Conservation (phyloP, 495 filamentous ascomycete species). For the Trichocladium antarcticum region DNA sequence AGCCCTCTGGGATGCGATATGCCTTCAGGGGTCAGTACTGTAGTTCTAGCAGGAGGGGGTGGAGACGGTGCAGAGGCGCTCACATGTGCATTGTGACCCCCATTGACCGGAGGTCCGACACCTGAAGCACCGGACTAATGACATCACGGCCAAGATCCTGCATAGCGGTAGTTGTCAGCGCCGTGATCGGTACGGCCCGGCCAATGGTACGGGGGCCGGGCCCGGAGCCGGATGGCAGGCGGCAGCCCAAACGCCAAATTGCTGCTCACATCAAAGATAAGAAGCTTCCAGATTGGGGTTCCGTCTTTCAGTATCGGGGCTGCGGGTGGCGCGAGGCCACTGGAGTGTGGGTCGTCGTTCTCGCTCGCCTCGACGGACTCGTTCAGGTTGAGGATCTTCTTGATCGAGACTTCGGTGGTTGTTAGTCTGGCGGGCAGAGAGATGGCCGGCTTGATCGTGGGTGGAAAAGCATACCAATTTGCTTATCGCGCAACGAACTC, state of each 20-base stretch:
- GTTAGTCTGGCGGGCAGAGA: slow-evolving; percentile 8
- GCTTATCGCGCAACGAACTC: slow-evolving; percentile 82
- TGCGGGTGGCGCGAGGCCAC: slow-evolving; percentile 54
- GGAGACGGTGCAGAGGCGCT: slow-evolving; percentile 1
- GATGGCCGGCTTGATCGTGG: slow-evolving; percentile 31
- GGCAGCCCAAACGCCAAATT: neutral
- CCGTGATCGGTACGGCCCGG: neutral
- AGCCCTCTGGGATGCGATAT: slow-evolving; percentile 71
- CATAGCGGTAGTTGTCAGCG: neutral
- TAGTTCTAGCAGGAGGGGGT: neutral
- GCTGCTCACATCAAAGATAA: slow-evolving; percentile 24
- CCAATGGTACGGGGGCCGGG: neutral
- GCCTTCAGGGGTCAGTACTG: slow-evolving; percentile 25
- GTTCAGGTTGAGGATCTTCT: slow-evolving; percentile 93
- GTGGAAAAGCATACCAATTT: slow-evolving; percentile 59
- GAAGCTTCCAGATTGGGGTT: slow-evolving; percentile 53
- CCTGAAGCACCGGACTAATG: slow-evolving; percentile 88
- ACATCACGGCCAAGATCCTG: slow-evolving; percentile 52
- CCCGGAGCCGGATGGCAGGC: neutral
- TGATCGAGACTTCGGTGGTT: slow-evolving; percentile 63
- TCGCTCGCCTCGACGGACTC: slow-evolving; percentile 49
- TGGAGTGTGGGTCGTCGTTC: slow-evolving; percentile 45
- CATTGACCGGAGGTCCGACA: slow-evolving; percentile 83
- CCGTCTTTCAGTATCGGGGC: slow-evolving; percentile 83
- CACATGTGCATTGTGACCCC: slow-evolving; percentile 93